Evolutionary conservation across 2,329 filamentous ascomycete genomes (phyloP).

Genomic region (Grosmannia huntii): DNA sequence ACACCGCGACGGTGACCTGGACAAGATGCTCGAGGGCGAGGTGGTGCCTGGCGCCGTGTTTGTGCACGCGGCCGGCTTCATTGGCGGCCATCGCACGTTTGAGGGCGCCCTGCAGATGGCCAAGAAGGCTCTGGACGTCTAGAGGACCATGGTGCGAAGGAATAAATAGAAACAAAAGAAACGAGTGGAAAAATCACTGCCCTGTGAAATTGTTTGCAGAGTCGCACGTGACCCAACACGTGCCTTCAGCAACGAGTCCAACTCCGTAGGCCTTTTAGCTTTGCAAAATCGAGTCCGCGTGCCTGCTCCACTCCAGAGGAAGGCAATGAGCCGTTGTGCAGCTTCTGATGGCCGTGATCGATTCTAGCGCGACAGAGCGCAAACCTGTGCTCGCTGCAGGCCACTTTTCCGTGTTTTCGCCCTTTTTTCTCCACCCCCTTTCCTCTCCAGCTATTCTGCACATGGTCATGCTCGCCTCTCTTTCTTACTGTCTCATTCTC

Average conservation of each 20-base stretch:
- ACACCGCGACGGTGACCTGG: constrained; percentile 73
- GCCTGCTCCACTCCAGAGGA: background rate
- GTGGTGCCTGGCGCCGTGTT: constrained; percentile 71
- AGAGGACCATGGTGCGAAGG: background rate
- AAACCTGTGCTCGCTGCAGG: background rate
- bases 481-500: background rate
- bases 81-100: constrained; percentile 86
- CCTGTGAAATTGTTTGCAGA: too few relatives aligned
- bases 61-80: constrained; percentile 89
- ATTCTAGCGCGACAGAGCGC: constrained; percentile 4
- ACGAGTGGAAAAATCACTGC: too few relatives aligned
- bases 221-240: too few relatives aligned
- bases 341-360: background rate
- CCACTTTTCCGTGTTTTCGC: constrained; percentile 2
- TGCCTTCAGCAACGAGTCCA: too few relatives aligned
- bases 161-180: background rate
- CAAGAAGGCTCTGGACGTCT: constrained; percentile 50
- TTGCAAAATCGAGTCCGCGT: too few relatives aligned
- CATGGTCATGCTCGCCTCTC: background rate
- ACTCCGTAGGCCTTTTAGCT: too few relatives aligned
- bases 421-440: constrained; percentile 1
- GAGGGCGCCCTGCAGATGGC: constrained; percentile 84
- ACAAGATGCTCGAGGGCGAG: constrained; percentile 49
- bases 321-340: background rate
- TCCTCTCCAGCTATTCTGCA: background rate